Conservation (phyloP, 2,329 filamentous ascomycete genomes). For the Nakataea oryzae region DNA sequence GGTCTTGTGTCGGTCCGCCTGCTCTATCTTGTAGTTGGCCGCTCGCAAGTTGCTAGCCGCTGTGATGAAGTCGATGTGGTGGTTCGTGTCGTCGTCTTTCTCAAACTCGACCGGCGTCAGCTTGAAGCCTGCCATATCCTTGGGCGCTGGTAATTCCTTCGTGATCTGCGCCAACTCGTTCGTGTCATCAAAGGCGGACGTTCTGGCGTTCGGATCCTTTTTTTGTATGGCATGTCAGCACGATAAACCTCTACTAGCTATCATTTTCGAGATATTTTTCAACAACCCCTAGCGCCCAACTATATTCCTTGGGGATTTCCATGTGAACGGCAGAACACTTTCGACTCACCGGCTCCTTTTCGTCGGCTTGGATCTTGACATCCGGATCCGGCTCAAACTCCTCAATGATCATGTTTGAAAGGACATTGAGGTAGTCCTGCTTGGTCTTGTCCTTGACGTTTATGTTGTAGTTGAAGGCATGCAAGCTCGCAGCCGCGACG, state of each 20-base stretch:
- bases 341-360: constrained; percentile 68
- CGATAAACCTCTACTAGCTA: constrained; percentile 1
- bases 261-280: neutral
- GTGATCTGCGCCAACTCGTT: constrained; percentile 67
- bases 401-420: constrained; percentile 89
- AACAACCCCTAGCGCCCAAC: too few species aligned
- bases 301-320: too few species aligned
- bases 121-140: constrained; percentile 77
- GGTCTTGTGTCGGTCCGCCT: constrained; percentile 90
- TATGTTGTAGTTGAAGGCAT: constrained; percentile 97
- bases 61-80: constrained; percentile 98
- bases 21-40: constrained; percentile 94
- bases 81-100: constrained; percentile 96
- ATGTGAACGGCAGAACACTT: neutral
- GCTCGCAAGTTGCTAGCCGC: constrained; percentile 93
- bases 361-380: constrained; percentile 94
- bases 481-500: constrained; percentile 79
- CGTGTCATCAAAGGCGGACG: constrained; percentile 54
- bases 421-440: constrained; percentile 63
- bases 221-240: constrained; percentile 17
- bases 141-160: constrained; percentile 64
- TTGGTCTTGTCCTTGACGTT: constrained; percentile 67
- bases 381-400: constrained; percentile 85
- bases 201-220: constrained; percentile 69
- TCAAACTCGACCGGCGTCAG: constrained; percentile 87